Evolutionary conservation across 768 basidiomycete species (phyloP).

Genomic region (Amanita molliuscula): DNA sequence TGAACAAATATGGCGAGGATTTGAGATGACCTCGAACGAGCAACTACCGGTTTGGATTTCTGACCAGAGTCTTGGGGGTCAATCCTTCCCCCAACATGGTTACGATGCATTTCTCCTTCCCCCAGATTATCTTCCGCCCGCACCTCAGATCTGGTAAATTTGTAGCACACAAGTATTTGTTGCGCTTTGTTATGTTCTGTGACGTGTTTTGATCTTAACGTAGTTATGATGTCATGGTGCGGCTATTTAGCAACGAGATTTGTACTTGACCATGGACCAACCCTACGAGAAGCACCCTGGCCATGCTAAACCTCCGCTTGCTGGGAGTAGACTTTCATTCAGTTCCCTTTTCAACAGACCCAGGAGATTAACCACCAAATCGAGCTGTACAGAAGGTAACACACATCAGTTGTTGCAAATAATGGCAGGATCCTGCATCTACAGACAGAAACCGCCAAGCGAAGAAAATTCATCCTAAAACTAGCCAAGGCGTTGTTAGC

Average conservation of each 20-base stretch:
- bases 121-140: conserved; percentile 57
- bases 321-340: conserved; percentile 10
- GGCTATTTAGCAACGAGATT: not conserved
- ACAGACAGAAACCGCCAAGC: conserved; percentile 30
- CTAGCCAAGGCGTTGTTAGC: conserved; percentile 81
- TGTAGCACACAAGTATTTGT: conserved; percentile 6
- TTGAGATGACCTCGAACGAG: conserved; percentile 61
- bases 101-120: conserved; percentile 83
- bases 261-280: not conserved
- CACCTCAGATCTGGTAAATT: conserved; percentile 66
- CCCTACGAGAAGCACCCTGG: not conserved
- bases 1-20: conserved; percentile 68
- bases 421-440: not conserved
- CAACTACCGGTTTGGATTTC: conserved; percentile 82
- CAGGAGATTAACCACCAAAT: conserved; percentile 24
- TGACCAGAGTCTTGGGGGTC: conserved; percentile 72
- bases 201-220: not conserved
- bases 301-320: not conserved
- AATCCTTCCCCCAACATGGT: conserved; percentile 67
- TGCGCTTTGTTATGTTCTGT: conserved; percentile 1
- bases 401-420: not conserved
- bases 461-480: conserved; percentile 70
- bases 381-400: conserved; percentile 38
- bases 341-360: conserved; percentile 21
- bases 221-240: conserved; percentile 3